Conservation (phyloP, 2,329 filamentous ascomycete species). For the Fusarium decemcellulare region DNA sequence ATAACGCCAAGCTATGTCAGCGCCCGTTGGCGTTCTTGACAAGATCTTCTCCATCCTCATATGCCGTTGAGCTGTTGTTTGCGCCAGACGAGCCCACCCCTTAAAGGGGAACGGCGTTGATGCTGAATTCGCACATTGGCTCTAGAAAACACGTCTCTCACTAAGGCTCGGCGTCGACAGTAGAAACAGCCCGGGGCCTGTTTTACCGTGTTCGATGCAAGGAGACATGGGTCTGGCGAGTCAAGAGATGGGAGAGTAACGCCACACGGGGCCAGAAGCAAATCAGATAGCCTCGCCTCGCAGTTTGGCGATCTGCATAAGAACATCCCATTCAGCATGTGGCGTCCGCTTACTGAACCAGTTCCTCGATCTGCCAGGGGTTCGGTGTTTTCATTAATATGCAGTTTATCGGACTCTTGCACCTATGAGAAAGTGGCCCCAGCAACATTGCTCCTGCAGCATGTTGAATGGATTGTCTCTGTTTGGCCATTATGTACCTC, state of each 20-base stretch:
- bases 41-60: conserved; percentile 3
- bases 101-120: not conserved
- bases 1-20: conserved; percentile 18
- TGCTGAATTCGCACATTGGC: conserved; percentile 5
- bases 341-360: conserved; percentile 18
- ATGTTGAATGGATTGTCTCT: conserved; percentile 6
- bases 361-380: conserved; percentile 19
- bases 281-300: conserved; percentile 13
- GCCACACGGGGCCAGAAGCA: conserved; percentile 24
- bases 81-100: not conserved
- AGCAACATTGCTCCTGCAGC: conserved; percentile 19
- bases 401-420: conserved; percentile 22
- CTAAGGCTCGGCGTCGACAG: not conserved
- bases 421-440: conserved; percentile 18
- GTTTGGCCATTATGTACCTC: conserved; percentile 11
- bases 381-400: conserved; percentile 3
- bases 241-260: not conserved
- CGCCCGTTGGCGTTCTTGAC: not conserved
- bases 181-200: not conserved
- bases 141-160: conserved; percentile 1
- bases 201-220: conserved; percentile 15
- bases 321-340: conserved; percentile 23
- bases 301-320: conserved; percentile 11
- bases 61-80: conserved; percentile 5
- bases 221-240: conserved; percentile 15